Base-by-base conservation (phyloP, 345 rosid genomes). In the Syzygium oleosum region DNA sequence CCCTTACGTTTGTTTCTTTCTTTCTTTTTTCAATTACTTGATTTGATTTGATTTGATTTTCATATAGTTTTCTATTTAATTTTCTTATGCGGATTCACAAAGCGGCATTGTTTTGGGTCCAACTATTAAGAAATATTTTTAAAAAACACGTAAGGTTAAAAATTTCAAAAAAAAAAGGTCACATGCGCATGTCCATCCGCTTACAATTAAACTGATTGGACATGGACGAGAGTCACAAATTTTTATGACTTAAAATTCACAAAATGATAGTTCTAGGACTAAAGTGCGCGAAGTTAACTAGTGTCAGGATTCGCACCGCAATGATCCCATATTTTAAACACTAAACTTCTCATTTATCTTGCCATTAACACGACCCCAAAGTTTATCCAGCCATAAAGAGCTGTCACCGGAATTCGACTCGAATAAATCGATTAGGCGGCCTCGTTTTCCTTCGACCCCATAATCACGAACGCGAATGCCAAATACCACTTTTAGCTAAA, bases 351-450 rank as follows among this genome's bases (percentile, higher is more conserved):
- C 6, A 9, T 34, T 34, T 34, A 2, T 34, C 49, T 19, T 34
- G 13, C 0, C 19, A 0, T 19, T 34, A 34, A 9, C 25, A 17
- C 8, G 23, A 2, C 7, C 38, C 80, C 19, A 34, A 34, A 34
- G 23, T 9, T 2, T 8, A 68, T 17, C 12, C 1, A 2, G 7
- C 17, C 1, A 2, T 0, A 17, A 4, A 4, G 4, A 68, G 23
- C 19, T 4, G 23, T 34, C 5, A 7, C 22, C 7, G 6, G 19
- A 34, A 31, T 31, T 34, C 2, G 23, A 68, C 43, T 34, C 6
- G 0, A 34, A 68, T 68, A 17, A 9, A 34, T 2, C 7, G 0
- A 68, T 68, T 13, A 2, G 0, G 1, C 6, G 1, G 2, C 46
- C 7, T 16, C 19, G 3, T 31, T 16, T 68, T 17, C 5, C 46